Conservation (phyloP, 2,329 filamentous ascomycete species). For the Fonsecaea erecta region DNA sequence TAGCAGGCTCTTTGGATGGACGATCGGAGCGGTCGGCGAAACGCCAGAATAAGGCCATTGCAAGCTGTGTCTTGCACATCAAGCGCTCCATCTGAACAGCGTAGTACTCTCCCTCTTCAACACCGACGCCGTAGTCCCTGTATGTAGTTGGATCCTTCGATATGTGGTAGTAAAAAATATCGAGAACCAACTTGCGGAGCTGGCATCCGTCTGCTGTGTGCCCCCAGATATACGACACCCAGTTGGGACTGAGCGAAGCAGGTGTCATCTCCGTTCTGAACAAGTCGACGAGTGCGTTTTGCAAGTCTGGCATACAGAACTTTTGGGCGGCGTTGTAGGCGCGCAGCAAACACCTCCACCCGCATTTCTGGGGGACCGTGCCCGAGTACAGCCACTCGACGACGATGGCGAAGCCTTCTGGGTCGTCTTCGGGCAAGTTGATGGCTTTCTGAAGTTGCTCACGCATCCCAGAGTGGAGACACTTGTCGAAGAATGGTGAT, state of each 20-base stretch:
- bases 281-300: conserved; percentile 18
- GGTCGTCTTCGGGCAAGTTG: conserved; percentile 22
- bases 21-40: background rate
- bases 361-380: background rate
- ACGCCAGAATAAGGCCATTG: background rate
- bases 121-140: background rate
- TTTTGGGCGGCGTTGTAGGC: conserved; percentile 10
- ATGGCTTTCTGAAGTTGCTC: conserved; percentile 14
- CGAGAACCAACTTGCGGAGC: conserved; percentile 1
- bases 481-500: conserved; percentile 20
- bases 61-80: background rate
- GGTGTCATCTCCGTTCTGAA: background rate
- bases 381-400: conserved; percentile 26
- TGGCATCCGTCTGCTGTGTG: background rate
- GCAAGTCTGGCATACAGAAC: conserved; percentile 14
- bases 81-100: background rate
- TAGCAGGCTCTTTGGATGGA: background rate
- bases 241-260: background rate
- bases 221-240: background rate
- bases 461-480: conserved; percentile 21
- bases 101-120: background rate
- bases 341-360: background rate
- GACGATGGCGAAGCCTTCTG: conserved; percentile 13
- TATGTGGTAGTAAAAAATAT: background rate
- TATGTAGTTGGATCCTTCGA: background rate